These are phyloP conservation scores for Aegilops bicornis DNA, from an alignment of 176 grass and related monocot species.

Conservation along the genomic window DNA sequence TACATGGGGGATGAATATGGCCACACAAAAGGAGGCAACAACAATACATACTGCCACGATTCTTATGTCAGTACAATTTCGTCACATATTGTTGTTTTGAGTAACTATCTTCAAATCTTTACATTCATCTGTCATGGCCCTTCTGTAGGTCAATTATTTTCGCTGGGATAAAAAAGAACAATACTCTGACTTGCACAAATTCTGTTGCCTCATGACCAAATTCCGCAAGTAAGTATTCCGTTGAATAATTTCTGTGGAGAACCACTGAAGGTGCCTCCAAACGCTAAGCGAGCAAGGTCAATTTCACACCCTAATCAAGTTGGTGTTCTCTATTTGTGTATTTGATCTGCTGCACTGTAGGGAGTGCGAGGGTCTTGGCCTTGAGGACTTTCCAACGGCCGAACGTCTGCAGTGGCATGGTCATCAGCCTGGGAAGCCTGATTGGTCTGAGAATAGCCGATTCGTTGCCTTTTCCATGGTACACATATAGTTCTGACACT, in stretches of 20 bases:
- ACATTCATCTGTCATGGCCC: neutral
- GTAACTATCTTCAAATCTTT: neutral
- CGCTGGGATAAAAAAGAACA: slow-evolving; percentile 84
- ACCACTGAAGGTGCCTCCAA: neutral
- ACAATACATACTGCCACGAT: slow-evolving; percentile 98
- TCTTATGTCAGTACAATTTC: slow-evolving; percentile 50
- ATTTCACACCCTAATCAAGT: neutral
- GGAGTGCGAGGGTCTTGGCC: slow-evolving; percentile 64
- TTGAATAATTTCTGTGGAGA: neutral
- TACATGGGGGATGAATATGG: slow-evolving; percentile 98
- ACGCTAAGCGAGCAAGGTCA: neutral
- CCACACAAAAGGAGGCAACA: slow-evolving; percentile 96
- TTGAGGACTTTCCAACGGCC: slow-evolving; percentile 80
- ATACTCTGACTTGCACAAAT: slow-evolving; percentile 63
- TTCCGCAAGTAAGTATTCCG: slow-evolving; percentile 59
- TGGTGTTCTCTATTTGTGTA: neutral
- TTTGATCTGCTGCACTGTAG: slow-evolving; percentile 35
- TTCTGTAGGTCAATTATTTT: slow-evolving; percentile 87
- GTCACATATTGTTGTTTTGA: neutral
- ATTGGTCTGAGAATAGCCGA: slow-evolving; percentile 81
- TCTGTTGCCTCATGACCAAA: slow-evolving; percentile 72
- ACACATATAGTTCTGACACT: neutral
- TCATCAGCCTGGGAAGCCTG: slow-evolving; percentile 55
- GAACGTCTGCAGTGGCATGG: slow-evolving; percentile 80
- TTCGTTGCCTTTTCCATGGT: slow-evolving; percentile 90